Percentiles rank a stretch among this genome's conserved stretches.
These are phyloP conservation scores for Ophiostoma populinum DNA, from an alignment of 2,329 filamentous ascomycete species.

Conservation along the genomic window DNA sequence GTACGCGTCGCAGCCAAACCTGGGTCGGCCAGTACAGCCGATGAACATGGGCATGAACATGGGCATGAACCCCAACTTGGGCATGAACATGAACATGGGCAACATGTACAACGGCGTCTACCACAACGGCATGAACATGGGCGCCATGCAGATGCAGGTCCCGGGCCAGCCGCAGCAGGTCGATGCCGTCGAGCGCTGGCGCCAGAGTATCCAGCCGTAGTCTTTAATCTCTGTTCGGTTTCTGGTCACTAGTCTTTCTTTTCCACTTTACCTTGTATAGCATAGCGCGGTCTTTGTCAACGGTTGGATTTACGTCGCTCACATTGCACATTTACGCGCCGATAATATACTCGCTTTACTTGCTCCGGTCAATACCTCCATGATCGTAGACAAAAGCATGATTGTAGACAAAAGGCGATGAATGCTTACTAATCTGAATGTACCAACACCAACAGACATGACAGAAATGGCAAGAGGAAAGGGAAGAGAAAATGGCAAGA, in stretches of 20 bases:
- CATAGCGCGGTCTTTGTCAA: not conserved
- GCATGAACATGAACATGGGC: constrained; percentile 3
- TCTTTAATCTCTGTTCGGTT: not conserved
- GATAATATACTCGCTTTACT: too few species aligned
- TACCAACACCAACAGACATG: too few species aligned
- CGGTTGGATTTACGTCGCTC: too few species aligned
- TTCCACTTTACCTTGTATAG: not conserved
- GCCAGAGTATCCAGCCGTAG: constrained; percentile 16
- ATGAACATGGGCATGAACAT: constrained; percentile 5
- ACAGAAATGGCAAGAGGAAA: too few species aligned
- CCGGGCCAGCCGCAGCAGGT: constrained; percentile 14
- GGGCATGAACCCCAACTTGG: constrained; percentile 2
- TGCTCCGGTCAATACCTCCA: not conserved
- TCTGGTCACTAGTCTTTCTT: not conserved
- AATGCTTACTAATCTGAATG: too few species aligned
- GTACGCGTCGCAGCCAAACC: constrained; percentile 1
- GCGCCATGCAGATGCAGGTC: constrained; percentile 9
- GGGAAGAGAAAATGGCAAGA: too few species aligned
- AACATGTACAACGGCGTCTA: too few species aligned
- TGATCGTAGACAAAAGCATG: not conserved
- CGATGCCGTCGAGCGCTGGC: constrained; percentile 20
- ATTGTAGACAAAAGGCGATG: not conserved
- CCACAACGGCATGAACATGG: too few species aligned
- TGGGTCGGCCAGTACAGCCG: not conserved
- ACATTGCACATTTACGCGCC: too few species aligned